Base-by-base conservation (phyloP, 2,329 filamentous ascomycete genomes). In the Colletotrichum gigasporum region DNA sequence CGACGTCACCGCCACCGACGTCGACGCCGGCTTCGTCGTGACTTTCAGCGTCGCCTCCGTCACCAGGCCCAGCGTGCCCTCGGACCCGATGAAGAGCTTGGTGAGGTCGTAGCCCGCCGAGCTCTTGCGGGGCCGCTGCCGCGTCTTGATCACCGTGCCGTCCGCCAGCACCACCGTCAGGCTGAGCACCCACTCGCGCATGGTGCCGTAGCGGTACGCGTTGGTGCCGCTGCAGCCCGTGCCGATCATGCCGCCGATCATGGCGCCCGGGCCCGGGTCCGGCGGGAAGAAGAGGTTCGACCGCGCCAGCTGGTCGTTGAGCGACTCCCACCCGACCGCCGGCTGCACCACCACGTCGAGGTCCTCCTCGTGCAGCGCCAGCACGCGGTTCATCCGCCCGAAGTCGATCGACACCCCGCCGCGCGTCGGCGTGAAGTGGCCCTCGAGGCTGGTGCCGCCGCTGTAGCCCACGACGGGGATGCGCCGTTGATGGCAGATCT, bases 81-180 rank as follows among this genome's bases (percentile, higher is more conserved):
- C 94, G 70, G 91, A 94, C 45, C 94, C 94, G 76, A 97, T 91
- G 77, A 97, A 96, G 64, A 96, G 86, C 72, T 91, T 90, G 2
- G 93, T 97, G 53, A 97, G 85, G 75, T 97, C 94, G 78, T 97
- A 97, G 24, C 94, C 94, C 30, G 94, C 94, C 58, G 91, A 94
- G 72, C 91, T 94, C 83, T 97, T 97, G 69, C 94, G 87, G 10
- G 94, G 93, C 50, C 94, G 87, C 77, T 96, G 93, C 67, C 92
- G 86, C 10, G 94, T 97, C 82, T 94, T 95, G 79, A 97, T 90
- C 53, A 97, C 79, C 1, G 94, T 97, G 51, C 94, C 94, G 76
- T 97, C 94, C 16, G 94, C 94, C 71, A 97, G 84, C 10, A 97
- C 94, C 4, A 97, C 92, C 0, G 94, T 97, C 69, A 97, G 79